phyloP scores from a whole-genome alignment of 108 stramenopile species.

The Nannochloropsis gaditana region DNA sequence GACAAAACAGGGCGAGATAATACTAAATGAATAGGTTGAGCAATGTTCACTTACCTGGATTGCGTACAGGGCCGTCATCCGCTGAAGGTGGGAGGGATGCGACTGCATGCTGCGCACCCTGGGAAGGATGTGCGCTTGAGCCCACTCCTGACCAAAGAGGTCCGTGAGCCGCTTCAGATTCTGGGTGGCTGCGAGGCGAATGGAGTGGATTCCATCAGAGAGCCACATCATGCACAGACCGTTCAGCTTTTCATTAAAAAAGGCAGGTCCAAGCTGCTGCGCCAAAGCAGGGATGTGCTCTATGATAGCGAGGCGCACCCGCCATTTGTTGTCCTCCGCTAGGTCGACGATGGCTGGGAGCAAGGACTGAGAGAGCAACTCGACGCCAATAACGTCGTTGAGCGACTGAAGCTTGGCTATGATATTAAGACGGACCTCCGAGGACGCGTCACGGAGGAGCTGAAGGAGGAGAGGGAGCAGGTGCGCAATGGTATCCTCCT shows the following conservation, averaged over 20 bases:
- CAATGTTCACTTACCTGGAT: constrained; percentile 62
- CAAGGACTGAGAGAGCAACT: constrained; percentile 80
- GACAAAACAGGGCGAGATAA: background rate
- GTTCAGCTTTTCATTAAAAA: constrained; percentile 73
- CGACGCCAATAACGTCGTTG: constrained; percentile 88
- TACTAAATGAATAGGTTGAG: constrained; percentile 14
- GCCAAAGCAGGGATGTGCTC: constrained; percentile 86
- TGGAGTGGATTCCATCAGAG: constrained; percentile 80
- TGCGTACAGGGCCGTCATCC: constrained; percentile 86
- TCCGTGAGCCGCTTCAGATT: constrained; percentile 72
- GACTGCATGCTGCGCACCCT: constrained; percentile 65
- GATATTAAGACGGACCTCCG: constrained; percentile 75
- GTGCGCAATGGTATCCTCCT: constrained; percentile 72
- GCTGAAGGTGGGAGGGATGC: constrained; percentile 68
- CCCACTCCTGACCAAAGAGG: constrained; percentile 88
- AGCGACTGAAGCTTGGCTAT: constrained; percentile 81
- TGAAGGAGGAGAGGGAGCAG: constrained; percentile 87
- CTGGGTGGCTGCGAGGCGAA: constrained; percentile 79
- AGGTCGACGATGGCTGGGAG: constrained; percentile 92
- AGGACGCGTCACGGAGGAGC: constrained; percentile 83
- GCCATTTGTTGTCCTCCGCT: constrained; percentile 92
- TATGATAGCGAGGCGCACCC: constrained; percentile 89
- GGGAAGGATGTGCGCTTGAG: constrained; percentile 73
- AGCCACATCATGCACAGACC: constrained; percentile 86
- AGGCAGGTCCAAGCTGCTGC: constrained; percentile 77